Base-by-base conservation (phyloP, 2,329 filamentous ascomycete species). In the Periconia sp. region DNA sequence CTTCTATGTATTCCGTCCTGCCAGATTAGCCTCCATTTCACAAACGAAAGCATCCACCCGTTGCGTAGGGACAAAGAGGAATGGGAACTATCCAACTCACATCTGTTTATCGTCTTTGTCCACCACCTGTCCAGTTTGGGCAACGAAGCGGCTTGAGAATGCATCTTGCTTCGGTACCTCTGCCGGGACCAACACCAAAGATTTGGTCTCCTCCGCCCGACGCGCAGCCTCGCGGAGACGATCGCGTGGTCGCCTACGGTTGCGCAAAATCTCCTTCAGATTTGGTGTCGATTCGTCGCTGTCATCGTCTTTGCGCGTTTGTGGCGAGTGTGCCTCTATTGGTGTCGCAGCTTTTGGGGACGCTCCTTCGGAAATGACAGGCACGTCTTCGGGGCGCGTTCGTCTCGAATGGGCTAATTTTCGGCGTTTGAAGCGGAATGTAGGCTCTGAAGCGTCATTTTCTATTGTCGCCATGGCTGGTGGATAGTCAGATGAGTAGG, bases 1-100 rank as follows among this genome's bases (percentile, higher is more conserved):
- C 85, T 77, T 91, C 88, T 90, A 92, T 85, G 73, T 88, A 92
- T 74, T 86, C 83, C 79, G 83, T 86, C 87, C 88, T 91, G 83
- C 76, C 78, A 80, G 76, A 83, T 91, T 83, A 91, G 87, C 73
- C 56, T 59, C 54, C 42, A 43, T 41, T 13, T 44, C 39, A 43
- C 22, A 8, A 36, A 36, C 11, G 11, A 21, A 26, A 19, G 9
- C 21, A n/a, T 36, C 8, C 25, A 10, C 3, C 4, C n/a, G n/a
- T n/a, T 18, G 4, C 3, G 19, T 29, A 13, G n/a, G 12, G n/a
- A 17, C 12, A 22, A 13, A 23, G 9, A 21, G 17, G 21, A 17
- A 22, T 26, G 15, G 17, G 23, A 19, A 13, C 13, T 25, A 18
- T 10, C 12, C 38, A 43, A 82, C 86, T 84, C 80, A 92, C 88